Conservation (phyloP, 2,329 filamentous ascomycete genomes). For the Fusarium sacchari region DNA sequence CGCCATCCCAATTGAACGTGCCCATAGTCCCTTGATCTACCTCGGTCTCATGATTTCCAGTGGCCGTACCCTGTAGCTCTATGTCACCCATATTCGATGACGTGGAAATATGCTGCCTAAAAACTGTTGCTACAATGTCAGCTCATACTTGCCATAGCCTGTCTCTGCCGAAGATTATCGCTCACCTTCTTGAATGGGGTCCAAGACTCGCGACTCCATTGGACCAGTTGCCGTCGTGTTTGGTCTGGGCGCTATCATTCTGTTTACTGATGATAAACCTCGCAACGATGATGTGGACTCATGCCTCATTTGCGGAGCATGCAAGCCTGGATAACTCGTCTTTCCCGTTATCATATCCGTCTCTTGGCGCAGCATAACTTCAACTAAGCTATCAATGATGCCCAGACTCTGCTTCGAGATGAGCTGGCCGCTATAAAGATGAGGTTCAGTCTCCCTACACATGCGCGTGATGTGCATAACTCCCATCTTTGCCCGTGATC, state of each 20-base stretch:
- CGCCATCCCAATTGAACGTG: neutral
- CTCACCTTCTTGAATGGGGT: neutral
- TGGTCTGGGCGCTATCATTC: accelerated
- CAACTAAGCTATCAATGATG: neutral
- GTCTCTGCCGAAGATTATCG: neutral
- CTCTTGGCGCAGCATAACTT: neutral
- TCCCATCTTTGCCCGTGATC: accelerated
- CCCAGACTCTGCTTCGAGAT: neutral
- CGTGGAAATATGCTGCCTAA: neutral
- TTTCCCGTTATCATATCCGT: neutral
- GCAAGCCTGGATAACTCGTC: neutral
- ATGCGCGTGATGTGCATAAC: neutral
- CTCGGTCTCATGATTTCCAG: accelerated
- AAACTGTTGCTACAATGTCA: neutral
- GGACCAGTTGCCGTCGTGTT: accelerated
- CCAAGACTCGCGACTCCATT: neutral
- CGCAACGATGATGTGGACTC: too few relatives aligned
- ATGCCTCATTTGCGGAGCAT: too few relatives aligned
- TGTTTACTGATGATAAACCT: neutral
- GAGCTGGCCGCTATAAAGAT: neutral
- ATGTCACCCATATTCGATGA: accelerated
- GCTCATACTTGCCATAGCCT: neutral
- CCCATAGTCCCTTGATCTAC: neutral
- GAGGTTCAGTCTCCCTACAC: neutral
- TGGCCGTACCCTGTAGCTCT: accelerated